Base-by-base conservation (phyloP, 345 rosid species). In the Linum usitatissimum region DNA sequence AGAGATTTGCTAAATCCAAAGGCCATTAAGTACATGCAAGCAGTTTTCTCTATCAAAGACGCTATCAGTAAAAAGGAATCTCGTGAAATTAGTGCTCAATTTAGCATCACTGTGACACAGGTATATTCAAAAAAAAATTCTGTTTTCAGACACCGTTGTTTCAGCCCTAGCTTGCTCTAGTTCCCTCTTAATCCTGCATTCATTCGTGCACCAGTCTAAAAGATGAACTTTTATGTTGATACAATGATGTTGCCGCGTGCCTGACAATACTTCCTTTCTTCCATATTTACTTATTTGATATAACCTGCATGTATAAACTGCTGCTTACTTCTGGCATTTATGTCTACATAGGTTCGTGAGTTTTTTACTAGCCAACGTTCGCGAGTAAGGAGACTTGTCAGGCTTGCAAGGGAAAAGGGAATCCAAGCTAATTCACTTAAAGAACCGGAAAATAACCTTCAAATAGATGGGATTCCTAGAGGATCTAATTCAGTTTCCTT, bases 1-100 rank as follows among this genome's bases (percentile, higher is more conserved):
- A 85, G 99, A 75, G 97, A 94, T 78, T 83, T 94, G 77, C 71
- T 94, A 65, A 90, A 86, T 69, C 93, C 97, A 6, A 94, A 90
- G 78, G 99, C 96, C 40, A 84, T 86, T 65, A 90, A 86, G 69
- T 84, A 94, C 76, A 82, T 94, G 88, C 96, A 90, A 84, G 81
- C 86, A 36, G 65, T 90, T 75, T 94, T 90, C 53, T 80, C 99
- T 57, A 72, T 94, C 70, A 94, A 90, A 88, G 97, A 94, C 74
- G 88, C 86, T 51, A 82, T 90, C 68, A 88, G 89, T 68, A 94
- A 94, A 81, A 94, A 80, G 74, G 99, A 94, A 83, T 86, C 79
- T 53, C 87, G 93, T 40, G 96, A 90, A 69, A 87, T 94, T 69
- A 94, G 99, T 75, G 93, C 87, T 77, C 86, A 78, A 51, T 86